These are phyloP conservation scores for Pyracantha coccinea DNA, from an alignment of 331 rosid genomes.

Conservation along the genomic window DNA sequence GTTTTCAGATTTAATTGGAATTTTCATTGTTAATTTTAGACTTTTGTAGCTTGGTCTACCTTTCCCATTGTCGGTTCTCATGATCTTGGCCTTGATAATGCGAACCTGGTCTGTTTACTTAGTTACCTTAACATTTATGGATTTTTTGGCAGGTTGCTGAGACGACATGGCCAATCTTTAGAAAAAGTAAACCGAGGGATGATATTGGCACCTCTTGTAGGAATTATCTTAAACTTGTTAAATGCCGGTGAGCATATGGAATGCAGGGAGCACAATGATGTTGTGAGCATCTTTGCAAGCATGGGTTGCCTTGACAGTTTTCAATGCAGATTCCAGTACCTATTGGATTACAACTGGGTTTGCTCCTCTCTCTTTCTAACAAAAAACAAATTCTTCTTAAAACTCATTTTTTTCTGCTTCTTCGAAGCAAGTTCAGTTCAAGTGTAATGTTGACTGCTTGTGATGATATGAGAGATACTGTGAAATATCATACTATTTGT, in stretches of 20 bases:
- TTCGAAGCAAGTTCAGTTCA: background rate
- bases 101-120: background rate
- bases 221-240: constrained; percentile 80
- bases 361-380: constrained; percentile 22
- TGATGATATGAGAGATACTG: background rate
- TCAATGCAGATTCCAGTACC: constrained; percentile 73
- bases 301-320: constrained; percentile 82
- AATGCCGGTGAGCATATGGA: constrained; percentile 56
- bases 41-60: background rate
- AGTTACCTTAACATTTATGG: background rate
- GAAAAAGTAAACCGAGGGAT: constrained; percentile 88
- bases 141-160: constrained; percentile 52
- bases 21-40: background rate
- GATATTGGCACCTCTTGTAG: constrained; percentile 87
- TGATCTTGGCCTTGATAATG: background rate
- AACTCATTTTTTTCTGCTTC: background rate
- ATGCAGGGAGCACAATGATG: constrained; percentile 51
- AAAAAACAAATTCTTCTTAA: background rate
- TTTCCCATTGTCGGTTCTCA: background rate
- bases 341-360: constrained; percentile 91
- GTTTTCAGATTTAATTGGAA: background rate
- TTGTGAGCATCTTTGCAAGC: constrained; percentile 78
- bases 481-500: background rate
- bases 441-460: background rate
- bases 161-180: constrained; percentile 66